A percentile compares a stretch with the other conserved stretches of the same genome.
phyloP scores from a whole-genome alignment of 768 basidiomycete species.

The Cystofilobasidium bisporidii region DNA sequence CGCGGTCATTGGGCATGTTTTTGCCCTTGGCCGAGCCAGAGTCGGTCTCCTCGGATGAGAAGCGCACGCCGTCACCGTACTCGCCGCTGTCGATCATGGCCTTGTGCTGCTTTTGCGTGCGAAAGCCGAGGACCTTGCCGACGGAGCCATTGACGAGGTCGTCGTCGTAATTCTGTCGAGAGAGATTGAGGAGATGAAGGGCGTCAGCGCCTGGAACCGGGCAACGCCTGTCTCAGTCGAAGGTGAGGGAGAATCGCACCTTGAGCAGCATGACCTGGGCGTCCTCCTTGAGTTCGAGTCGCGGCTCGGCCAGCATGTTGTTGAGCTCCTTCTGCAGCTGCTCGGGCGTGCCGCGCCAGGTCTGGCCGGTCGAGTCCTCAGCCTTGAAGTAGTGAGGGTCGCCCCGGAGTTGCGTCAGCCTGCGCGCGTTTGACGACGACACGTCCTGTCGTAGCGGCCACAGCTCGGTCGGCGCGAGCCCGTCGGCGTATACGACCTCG shows the following conservation, averaged over 20 bases:
- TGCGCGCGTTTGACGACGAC: conserved; percentile 63
- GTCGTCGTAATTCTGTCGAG: conserved; percentile 67
- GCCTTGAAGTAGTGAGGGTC: conserved; percentile 38
- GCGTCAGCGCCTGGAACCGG: background rate
- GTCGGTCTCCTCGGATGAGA: conserved; percentile 28
- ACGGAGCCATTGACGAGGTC: conserved; percentile 88
- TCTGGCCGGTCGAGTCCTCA: background rate
- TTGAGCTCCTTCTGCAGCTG: conserved; percentile 68
- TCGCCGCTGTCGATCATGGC: conserved; percentile 8
- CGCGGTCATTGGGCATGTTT: background rate
- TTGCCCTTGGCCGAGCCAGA: background rate
- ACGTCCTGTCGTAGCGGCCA: conserved; percentile 85
- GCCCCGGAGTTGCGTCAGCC: conserved; percentile 55
- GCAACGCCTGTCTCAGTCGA: background rate
- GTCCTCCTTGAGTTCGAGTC: conserved; percentile 60
- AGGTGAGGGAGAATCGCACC: background rate
- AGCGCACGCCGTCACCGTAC: conserved; percentile 21
- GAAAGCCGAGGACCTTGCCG: conserved; percentile 72
- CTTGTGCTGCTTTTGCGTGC: conserved; percentile 22
- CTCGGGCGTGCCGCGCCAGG: conserved; percentile 24
- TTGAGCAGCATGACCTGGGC: conserved; percentile 96
- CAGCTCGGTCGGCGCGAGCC: conserved; percentile 83
- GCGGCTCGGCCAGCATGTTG: conserved; percentile 80
- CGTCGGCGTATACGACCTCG: conserved; percentile 64
- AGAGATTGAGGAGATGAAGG: background rate